These are phyloP conservation scores for Picea engelmannii DNA, from an alignment of 83 land plant genomes.

Conservation along the genomic window DNA sequence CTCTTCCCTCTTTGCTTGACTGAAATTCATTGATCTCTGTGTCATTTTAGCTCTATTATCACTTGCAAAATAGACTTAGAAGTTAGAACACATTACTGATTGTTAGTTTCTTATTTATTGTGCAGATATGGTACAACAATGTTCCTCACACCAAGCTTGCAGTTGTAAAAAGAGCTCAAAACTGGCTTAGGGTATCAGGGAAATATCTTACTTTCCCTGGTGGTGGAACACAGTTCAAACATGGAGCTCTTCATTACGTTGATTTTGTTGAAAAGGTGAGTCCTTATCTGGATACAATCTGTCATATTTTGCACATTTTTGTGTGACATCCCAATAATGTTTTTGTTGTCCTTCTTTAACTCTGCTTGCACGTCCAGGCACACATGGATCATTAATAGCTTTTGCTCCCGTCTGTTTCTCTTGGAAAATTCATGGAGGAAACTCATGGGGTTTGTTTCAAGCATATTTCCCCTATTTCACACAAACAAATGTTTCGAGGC, in stretches of 20 bases:
- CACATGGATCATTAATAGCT: neutral
- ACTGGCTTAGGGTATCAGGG: conserved; percentile 58
- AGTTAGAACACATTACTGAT: neutral
- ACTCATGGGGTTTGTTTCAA: neutral
- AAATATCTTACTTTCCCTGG: conserved; percentile 65
- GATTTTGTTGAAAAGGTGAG: conserved; percentile 62
- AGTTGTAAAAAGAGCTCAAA: conserved; percentile 57
- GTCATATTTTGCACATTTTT: neutral
- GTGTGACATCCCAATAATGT: neutral
- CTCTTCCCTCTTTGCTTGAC: neutral
- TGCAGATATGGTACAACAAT: conserved; percentile 73
- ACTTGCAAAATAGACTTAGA: neutral
- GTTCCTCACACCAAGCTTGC: conserved; percentile 73
- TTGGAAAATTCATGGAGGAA: too few relatives aligned
- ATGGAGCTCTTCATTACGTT: conserved; percentile 68
- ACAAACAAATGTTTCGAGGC: neutral
- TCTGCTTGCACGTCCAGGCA: conserved; percentile 22
- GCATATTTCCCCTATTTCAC: neutral
- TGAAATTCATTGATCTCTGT: neutral
- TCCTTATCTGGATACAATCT: neutral
- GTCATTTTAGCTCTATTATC: neutral
- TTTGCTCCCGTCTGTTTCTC: neutral
- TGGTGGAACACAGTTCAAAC: conserved; percentile 79
- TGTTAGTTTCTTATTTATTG: neutral
- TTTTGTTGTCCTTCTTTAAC: neutral